Base-by-base conservation (phyloP, 805 yeast genomes). In the Middelhovenomyces tepae region DNA sequence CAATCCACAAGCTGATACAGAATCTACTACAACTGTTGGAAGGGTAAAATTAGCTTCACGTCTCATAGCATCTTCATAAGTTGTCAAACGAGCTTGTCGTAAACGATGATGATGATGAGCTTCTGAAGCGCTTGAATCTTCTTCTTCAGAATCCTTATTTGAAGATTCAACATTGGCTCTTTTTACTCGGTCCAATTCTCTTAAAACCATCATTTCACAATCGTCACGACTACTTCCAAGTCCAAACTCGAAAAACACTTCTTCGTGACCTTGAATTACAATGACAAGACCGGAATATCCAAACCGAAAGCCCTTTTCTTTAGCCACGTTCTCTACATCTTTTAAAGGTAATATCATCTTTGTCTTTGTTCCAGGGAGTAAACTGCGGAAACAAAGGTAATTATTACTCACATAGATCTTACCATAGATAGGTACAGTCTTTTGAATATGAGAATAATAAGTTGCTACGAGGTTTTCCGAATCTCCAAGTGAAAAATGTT, bases 401-500 rank as follows among this genome's bases (percentile, higher is more conserved):
- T 65, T 65, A 13, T 68, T 61, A 0, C 94, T 83, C 8, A 89
- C 46, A 52, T 85, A 85, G 2, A 87, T 48, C 46, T 83, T 82
- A 1, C 97, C 97, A 56, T 83, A 86, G 1, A 76, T 61, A 1
- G 95, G 95, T 13, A 84, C 59, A 8, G 80, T 71, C 43, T 81
- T 69, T 42, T 73, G 77, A 11, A 85, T 49, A 55, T 82, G 76
- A 1, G 78, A 66, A 47, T 71, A 78, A 48, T 84, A 89, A 1
- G 84, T 67, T 0, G 94, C 75, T 0, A 78, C 54, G 28, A 87
- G 59, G 4, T 49, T 52, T 24, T 73, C 74, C 2, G 60, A 49
- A 0, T 62, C 65, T 4, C 69, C 64, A 7, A 87, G 58, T 0
- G 86, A 71, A 45, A 89, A 89, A 45, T 76, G 78, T 1, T 60